Evolutionary conservation across 2,329 filamentous ascomycete genomes (phyloP).

Genomic region (Meredithiella fracta): DNA sequence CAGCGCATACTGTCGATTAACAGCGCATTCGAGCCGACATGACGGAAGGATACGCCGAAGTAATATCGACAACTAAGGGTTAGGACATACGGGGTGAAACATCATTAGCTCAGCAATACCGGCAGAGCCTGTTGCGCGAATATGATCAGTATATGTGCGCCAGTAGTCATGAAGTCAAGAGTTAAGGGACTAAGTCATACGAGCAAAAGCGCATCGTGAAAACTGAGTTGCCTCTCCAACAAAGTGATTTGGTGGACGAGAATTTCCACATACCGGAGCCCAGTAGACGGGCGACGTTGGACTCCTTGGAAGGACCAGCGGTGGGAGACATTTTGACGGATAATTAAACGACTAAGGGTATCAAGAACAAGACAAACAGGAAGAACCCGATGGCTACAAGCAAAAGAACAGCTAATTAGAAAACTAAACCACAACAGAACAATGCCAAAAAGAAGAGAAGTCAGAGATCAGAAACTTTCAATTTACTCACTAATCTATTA

Average conservation of each 20-base stretch:
- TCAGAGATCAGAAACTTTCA: neutral
- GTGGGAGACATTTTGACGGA: conserved; percentile 39
- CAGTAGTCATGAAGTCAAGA: neutral
- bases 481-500: neutral
- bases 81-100: conserved; percentile 62
- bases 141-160: neutral
- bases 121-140: conserved; percentile 49
- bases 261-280: conserved; percentile 56
- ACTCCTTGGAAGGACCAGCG: conserved; percentile 56
- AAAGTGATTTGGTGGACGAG: neutral
- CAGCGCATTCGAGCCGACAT: neutral
- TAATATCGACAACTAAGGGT: neutral
- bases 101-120: conserved; percentile 86
- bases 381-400: neutral
- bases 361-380: conserved; percentile 8
- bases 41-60: neutral
- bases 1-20: neutral
- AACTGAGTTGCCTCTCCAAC: too few species aligned
- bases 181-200: neutral
- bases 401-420: neutral
- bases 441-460: conserved; percentile 3
- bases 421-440: neutral
- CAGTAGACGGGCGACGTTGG: conserved; percentile 68
- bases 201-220: too few species aligned
- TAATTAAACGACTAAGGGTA: neutral